A percentile compares a stretch with the other conserved stretches of the same genome.
Conservation (phyloP, 2,329 filamentous ascomycete genomes). For the Emericellopsis cladophorae region DNA sequence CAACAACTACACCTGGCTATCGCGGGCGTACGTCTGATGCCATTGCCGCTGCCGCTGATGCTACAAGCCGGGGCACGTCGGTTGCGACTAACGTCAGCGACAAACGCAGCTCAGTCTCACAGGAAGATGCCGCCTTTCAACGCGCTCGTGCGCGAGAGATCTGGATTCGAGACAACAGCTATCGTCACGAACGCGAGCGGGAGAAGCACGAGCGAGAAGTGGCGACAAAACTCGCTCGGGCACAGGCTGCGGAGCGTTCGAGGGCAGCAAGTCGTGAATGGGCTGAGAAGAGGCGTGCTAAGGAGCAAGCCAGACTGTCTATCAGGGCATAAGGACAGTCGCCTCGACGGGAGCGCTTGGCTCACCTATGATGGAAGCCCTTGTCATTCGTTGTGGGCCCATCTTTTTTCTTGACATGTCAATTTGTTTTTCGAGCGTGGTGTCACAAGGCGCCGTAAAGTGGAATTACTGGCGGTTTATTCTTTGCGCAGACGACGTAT, state of each 20-base stretch:
- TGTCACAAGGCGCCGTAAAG: too few species aligned
- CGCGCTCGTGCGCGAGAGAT: constrained; percentile 40
- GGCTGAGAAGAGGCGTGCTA: constrained; percentile 44
- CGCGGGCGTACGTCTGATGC: constrained; percentile 15
- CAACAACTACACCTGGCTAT: constrained; percentile 6
- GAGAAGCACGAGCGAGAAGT: constrained; percentile 42
- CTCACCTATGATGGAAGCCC: too few species aligned
- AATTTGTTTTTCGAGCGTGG: too few species aligned
- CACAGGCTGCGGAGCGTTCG: constrained; percentile 49
- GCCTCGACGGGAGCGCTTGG: too few species aligned
- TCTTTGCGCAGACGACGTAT: too few species aligned
- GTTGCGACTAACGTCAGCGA: constrained; percentile 27
- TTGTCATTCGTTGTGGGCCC: neutral
- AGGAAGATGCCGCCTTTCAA: constrained; percentile 37
- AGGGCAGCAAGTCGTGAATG: constrained; percentile 46
- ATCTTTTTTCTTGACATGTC: neutral
- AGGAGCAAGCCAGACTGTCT: constrained; percentile 10
- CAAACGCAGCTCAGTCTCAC: constrained; percentile 34
- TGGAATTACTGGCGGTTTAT: too few species aligned
- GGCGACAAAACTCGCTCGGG: constrained; percentile 39
- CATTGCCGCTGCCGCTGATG: constrained; percentile 8
- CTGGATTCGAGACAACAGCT: constrained; percentile 36
- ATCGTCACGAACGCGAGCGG: constrained; percentile 31
- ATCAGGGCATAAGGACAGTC: too few species aligned
- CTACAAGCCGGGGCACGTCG: constrained; percentile 27